phyloP scores from a whole-genome alignment of 2,329 filamentous ascomycete species.

The Cercospora janseana region DNA sequence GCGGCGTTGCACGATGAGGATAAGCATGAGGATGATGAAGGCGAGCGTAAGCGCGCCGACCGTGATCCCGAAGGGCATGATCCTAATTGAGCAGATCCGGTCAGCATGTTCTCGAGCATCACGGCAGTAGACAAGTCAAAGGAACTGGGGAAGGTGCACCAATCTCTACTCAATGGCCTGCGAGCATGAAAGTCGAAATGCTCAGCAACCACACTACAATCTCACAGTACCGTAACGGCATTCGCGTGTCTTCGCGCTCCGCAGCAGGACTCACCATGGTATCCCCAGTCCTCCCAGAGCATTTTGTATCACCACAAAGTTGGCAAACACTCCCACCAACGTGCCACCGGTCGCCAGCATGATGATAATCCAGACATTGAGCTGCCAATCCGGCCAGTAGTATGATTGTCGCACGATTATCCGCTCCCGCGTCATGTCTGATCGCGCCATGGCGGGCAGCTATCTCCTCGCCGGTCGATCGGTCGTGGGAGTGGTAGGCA shows the following conservation, averaged over 20 bases:
- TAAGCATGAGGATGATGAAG: conserved; percentile 59
- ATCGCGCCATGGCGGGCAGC: conserved; percentile 33
- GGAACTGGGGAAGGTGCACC: conserved; percentile 4
- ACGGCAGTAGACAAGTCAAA: neutral
- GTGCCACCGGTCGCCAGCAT: conserved; percentile 58
- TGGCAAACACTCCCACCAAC: conserved; percentile 59
- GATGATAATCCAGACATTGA: conserved; percentile 65
- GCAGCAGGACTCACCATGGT: conserved; percentile 59
- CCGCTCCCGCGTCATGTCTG: conserved; percentile 31
- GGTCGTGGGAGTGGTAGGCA: neutral
- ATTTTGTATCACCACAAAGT: conserved; percentile 59
- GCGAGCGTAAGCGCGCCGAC: conserved; percentile 56
- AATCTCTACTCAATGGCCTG: conserved; percentile 14
- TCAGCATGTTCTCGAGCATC: neutral
- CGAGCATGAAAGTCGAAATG: neutral
- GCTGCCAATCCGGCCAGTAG: conserved; percentile 63
- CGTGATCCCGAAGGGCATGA: conserved; percentile 63
- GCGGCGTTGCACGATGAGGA: conserved; percentile 55
- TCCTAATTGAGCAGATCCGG: conserved; percentile 44
- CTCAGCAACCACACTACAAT: conserved; percentile 6
- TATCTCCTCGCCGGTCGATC: neutral
- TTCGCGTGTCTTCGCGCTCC: neutral
- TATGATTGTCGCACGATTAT: conserved; percentile 54
- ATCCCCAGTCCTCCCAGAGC: conserved; percentile 53
- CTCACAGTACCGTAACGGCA: too few species aligned